Base-by-base conservation (phyloP, 345 rosid genomes). In the Eucalyptus regnans region DNA sequence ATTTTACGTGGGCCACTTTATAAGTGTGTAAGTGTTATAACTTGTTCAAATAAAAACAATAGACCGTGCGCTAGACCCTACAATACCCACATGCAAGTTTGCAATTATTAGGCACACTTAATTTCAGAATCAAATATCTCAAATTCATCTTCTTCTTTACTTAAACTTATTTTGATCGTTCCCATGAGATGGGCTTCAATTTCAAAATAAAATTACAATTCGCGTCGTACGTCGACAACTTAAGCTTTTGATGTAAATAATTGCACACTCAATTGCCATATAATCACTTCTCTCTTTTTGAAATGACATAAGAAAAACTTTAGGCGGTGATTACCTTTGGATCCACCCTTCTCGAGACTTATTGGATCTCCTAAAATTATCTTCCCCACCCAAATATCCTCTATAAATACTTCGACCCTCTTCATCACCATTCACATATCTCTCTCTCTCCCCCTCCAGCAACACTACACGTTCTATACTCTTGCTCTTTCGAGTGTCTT, bases 61-160 rank as follows among this genome's bases (percentile, higher is more conserved):
- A 7, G 58, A 1, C 9, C 2, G 9, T 18, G 9, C 0, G 2
- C 2, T 52, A 0, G 2, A 52, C 23, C 23, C 9, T 7, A 52
- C 1, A 52, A 52, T 52, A 7, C 4, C 1, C 0, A 9, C 4
- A 4, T 52, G 56, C 4, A 3, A 2, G 9, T 52, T 52, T 52
- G 2, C 58, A 52, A 52, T 52, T 52, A 3, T 52, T 3, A 52
- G 2, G 9, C 9, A 7, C 1, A 52, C 9, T 52, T 52, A 52
- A 52, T n/a, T n/a, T 66, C 1, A n/a, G 1, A 66, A n/a, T 4
- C 33, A 66, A 66, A 7, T n/a, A 66, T 66, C 37, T 66, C 11
- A 64, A n/a, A 64, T 27, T 64, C 37, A 64, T 29, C 1, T 29
- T 64, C n/a, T 64, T 15, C 9, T 7, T 52, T 52, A 3, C 4